phyloP scores from a whole-genome alignment of 2,329 filamentous ascomycete species.

The Aspergillus chevalieri region DNA sequence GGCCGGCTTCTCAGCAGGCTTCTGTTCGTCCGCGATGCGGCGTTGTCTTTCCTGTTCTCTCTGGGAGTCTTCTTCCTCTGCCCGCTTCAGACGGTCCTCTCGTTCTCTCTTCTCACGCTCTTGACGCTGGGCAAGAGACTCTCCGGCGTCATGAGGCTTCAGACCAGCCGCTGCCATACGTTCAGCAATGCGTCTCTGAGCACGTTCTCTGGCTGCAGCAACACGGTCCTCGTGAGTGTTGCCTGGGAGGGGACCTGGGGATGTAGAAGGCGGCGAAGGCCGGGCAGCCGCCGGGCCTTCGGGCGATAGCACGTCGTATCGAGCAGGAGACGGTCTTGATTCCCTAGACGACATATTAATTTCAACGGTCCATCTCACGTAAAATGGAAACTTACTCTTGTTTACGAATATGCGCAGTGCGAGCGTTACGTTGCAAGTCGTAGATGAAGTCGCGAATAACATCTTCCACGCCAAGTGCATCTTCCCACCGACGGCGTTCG shows the following conservation, averaged over 20 bases:
- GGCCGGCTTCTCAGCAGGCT: slow-evolving; percentile 54
- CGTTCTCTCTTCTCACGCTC: slow-evolving; percentile 85
- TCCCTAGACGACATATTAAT: slow-evolving; percentile 30
- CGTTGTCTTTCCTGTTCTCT: slow-evolving; percentile 82
- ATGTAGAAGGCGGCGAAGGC: slow-evolving; percentile 44
- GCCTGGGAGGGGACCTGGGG: slow-evolving; percentile 45
- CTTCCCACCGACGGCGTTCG: slow-evolving; percentile 90
- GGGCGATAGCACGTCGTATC: slow-evolving; percentile 47
- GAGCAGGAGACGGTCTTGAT: slow-evolving; percentile 46
- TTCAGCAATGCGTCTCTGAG: slow-evolving; percentile 94
- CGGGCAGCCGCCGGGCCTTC: slow-evolving; percentile 20
- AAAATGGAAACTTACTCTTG: slow-evolving; percentile 45
- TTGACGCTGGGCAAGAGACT: slow-evolving; percentile 73
- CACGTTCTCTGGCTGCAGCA: slow-evolving; percentile 94
- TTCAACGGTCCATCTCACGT: background rate
- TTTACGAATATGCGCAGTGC: slow-evolving; percentile 63
- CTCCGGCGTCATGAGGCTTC: slow-evolving; percentile 74
- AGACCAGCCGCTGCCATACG: slow-evolving; percentile 88
- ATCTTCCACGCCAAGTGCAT: slow-evolving; percentile 91
- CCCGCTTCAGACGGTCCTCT: slow-evolving; percentile 78
- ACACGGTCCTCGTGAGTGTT: slow-evolving; percentile 82
- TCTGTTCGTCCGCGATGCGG: slow-evolving; percentile 68
- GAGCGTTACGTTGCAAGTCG: slow-evolving; percentile 81
- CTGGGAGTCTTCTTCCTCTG: slow-evolving; percentile 87
- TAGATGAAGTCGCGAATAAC: slow-evolving; percentile 98